phyloP scores from a whole-genome alignment of 2,329 filamentous ascomycete species.

The Diplocarpon rosae region DNA sequence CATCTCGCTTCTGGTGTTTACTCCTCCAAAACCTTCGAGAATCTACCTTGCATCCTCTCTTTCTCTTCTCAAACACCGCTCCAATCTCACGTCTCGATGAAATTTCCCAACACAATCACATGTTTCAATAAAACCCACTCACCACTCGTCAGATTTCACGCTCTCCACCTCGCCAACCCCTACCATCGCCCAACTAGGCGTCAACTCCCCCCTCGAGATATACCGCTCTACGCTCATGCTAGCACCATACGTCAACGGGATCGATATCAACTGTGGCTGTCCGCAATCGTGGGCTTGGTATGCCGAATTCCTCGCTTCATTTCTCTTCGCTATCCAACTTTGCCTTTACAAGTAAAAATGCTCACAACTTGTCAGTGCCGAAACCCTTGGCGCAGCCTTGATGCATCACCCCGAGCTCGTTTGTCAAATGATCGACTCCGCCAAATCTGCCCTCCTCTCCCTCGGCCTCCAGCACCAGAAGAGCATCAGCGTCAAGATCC shows the following conservation, averaged over 20 bases:
- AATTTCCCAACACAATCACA: neutral
- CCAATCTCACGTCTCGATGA: neutral
- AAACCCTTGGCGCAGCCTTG: conserved; percentile 56
- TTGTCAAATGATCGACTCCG: conserved; percentile 51
- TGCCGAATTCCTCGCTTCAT: too few relatives aligned
- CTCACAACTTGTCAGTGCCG: conserved; percentile 29
- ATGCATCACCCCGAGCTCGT: conserved; percentile 56
- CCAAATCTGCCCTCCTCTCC: conserved; percentile 37
- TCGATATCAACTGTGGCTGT: conserved; percentile 64
- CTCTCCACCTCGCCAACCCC: conserved; percentile 43
- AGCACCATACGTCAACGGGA: conserved; percentile 49
- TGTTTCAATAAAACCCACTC: neutral
- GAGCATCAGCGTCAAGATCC: conserved; percentile 58
- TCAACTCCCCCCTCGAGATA: conserved; percentile 49
- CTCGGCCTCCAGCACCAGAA: conserved; percentile 41
- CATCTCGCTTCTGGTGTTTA: too few relatives aligned
- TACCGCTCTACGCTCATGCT: conserved; percentile 51
- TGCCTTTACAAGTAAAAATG: too few relatives aligned
- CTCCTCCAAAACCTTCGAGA: too few relatives aligned
- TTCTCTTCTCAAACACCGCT: too few relatives aligned
- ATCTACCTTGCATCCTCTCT: too few relatives aligned
- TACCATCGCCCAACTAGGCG: conserved; percentile 58
- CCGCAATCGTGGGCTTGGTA: conserved; percentile 60
- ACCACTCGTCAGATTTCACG: conserved; percentile 42
- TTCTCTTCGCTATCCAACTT: too few relatives aligned